phyloP scores from a whole-genome alignment of 176 grass and related monocot genomes.

The Paspalum notatum region DNA sequence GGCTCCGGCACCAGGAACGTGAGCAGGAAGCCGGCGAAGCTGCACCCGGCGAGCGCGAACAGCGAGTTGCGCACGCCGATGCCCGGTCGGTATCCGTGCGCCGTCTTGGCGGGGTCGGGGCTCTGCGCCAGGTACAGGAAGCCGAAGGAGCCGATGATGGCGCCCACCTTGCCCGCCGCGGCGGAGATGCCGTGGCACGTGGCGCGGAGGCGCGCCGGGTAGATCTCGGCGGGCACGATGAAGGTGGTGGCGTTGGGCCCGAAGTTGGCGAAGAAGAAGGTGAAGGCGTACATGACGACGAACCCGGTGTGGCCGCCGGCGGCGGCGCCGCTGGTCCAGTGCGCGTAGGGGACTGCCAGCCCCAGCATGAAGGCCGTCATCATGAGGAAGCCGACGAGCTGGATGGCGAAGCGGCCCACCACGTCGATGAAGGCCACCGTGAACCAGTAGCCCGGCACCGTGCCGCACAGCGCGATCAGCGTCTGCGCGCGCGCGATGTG shows the following conservation, averaged over 20 bases:
- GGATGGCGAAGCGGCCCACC: constrained; percentile 47
- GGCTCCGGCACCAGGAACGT: constrained; percentile 56
- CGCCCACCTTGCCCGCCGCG: constrained; percentile 46
- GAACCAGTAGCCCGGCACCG: constrained; percentile 58
- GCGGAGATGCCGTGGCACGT: constrained; percentile 88
- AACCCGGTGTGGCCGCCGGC: constrained; percentile 53
- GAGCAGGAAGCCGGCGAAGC: constrained; percentile 36
- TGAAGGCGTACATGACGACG: constrained; percentile 60
- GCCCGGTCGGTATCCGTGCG: constrained; percentile 35
- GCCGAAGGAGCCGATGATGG: constrained; percentile 38
- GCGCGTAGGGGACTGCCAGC: constrained; percentile 40
- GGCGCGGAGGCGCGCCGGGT: constrained; percentile 69
- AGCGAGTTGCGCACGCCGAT: constrained; percentile 50
- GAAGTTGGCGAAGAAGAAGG: constrained; percentile 95
- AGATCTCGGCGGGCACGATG: constrained; percentile 83
- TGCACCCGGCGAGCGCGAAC: constrained; percentile 50
- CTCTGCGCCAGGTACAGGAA: constrained; percentile 52
- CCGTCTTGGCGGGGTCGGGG: constrained; percentile 34
- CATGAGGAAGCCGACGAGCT: constrained; percentile 48
- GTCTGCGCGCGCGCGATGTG: constrained; percentile 55
- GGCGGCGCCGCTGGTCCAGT: constrained; percentile 39
- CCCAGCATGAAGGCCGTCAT: constrained; percentile 51
- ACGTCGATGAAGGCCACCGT: constrained; percentile 55
- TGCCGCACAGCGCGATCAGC: constrained; percentile 57
- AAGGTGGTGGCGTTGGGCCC: constrained; percentile 84